Conservation (phyloP, 768 basidiomycete genomes). For the Termitomyces sp. region DNA sequence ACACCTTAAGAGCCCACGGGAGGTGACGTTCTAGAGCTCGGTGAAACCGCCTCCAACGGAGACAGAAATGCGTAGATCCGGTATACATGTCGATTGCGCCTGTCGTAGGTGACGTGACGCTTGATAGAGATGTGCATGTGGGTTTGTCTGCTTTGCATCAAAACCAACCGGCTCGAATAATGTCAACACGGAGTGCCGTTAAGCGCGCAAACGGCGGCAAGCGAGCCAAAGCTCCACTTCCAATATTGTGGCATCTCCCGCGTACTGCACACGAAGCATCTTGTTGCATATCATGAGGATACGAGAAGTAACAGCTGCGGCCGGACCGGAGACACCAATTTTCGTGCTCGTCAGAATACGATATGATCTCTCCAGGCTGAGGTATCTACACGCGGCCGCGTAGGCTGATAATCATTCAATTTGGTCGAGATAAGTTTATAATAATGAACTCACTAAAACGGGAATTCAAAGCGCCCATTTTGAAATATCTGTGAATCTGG, state of each 20-base stretch:
- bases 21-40: not conserved
- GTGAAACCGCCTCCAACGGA: constrained; percentile 19
- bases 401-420: constrained; percentile 1
- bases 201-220: not conserved
- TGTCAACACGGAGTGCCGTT: not conserved
- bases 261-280: not conserved
- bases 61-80: constrained; percentile 4
- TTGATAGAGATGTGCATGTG: constrained; percentile 19
- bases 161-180: not conserved
- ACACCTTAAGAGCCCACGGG: not conserved
- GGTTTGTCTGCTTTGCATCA: constrained; percentile 6
- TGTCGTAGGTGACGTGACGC: constrained; percentile 23
- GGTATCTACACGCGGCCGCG: constrained; percentile 13
- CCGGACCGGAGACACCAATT: constrained; percentile 15
- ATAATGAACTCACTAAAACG: not conserved
- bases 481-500: not conserved
- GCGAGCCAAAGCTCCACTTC: not conserved
- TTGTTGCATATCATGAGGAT: constrained; percentile 10
- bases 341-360: constrained; percentile 1
- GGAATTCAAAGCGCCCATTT: not conserved
- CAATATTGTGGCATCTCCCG: not conserved
- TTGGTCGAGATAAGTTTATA: not conserved
- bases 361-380: constrained; percentile 9
- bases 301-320: constrained; percentile 10
- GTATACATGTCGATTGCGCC: constrained; percentile 16